Conservation (phyloP, 495 filamentous ascomycete genomes). For the Neurospora tetrasperma region DNA sequence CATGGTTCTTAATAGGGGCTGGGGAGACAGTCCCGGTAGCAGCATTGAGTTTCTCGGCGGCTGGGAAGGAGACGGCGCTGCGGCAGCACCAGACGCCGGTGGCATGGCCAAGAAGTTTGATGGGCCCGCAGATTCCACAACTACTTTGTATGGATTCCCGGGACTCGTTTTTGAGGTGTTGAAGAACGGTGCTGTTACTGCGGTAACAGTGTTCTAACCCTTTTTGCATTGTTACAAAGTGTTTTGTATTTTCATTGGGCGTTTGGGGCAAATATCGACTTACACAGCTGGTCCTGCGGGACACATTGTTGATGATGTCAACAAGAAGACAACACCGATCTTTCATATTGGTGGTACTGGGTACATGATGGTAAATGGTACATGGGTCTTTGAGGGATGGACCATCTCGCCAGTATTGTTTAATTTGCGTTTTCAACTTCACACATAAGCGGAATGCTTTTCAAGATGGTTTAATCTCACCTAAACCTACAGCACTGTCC, state of each 20-base stretch:
- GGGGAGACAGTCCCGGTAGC: conserved; percentile 84
- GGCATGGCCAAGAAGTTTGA: conserved; percentile 14
- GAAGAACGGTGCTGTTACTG: conserved; percentile 83
- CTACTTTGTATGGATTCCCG: conserved; percentile 87
- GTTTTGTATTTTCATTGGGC: background rate
- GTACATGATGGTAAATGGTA: background rate
- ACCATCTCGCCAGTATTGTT: background rate
- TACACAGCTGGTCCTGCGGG: background rate
- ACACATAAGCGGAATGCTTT: background rate
- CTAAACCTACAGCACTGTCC: background rate
- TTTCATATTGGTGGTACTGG: background rate
- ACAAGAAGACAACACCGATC: background rate
- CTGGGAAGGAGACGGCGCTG: conserved; percentile 64
- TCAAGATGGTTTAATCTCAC: background rate
- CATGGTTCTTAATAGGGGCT: conserved; percentile 83
- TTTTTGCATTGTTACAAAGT: background rate
- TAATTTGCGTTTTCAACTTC: background rate
- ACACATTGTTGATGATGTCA: background rate
- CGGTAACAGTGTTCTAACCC: conserved; percentile 60
- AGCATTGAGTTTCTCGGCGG: conserved; percentile 83
- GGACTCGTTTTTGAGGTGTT: conserved; percentile 91
- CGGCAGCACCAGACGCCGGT: conserved; percentile 24
- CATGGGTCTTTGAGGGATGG: background rate
- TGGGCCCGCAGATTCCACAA: conserved; percentile 59
- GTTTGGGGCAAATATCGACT: background rate